phyloP scores from a whole-genome alignment of 1,139 yeast genomes.

The Magnusiomyces ingens region DNA sequence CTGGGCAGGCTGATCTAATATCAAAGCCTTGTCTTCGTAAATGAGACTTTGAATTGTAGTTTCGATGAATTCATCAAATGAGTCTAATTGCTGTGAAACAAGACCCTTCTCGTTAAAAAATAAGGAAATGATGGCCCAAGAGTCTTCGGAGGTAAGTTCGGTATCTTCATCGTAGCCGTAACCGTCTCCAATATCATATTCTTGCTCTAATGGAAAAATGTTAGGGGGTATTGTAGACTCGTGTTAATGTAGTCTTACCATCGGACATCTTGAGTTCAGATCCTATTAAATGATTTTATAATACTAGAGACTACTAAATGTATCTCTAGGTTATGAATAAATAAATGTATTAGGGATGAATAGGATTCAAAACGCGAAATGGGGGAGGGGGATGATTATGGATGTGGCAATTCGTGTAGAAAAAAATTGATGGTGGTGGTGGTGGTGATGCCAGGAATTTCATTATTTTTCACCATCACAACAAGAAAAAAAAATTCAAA shows the following conservation, averaged over 20 bases:
- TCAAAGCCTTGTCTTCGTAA: constrained; percentile 90
- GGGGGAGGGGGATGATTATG: no score
- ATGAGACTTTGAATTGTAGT: constrained; percentile 95
- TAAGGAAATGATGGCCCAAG: constrained; percentile 97
- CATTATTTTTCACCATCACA: no score
- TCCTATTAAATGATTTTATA: no score
- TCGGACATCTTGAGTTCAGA: constrained; percentile 13
- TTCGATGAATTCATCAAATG: constrained; percentile 96
- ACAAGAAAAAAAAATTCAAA: no score
- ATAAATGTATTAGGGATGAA: no score
- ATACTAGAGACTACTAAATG: no score
- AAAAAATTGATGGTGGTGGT: no score
- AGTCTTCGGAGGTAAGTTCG: constrained; percentile 93
- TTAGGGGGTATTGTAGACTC: not conserved
- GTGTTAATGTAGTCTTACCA: constrained; percentile 8
- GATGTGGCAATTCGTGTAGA: no score
- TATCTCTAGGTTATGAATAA: no score
- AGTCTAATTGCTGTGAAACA: constrained; percentile 95
- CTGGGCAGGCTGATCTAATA: constrained; percentile 96
- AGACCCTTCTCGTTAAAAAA: constrained; percentile 95
- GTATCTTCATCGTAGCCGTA: constrained; percentile 63
- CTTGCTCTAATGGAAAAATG: constrained; percentile 9
- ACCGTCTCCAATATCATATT: constrained; percentile 39
- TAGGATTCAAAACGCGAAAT: no score
- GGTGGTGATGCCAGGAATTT: no score